phyloP scores from a whole-genome alignment of 768 basidiomycete species.

The Leucosporidium scottii region DNA sequence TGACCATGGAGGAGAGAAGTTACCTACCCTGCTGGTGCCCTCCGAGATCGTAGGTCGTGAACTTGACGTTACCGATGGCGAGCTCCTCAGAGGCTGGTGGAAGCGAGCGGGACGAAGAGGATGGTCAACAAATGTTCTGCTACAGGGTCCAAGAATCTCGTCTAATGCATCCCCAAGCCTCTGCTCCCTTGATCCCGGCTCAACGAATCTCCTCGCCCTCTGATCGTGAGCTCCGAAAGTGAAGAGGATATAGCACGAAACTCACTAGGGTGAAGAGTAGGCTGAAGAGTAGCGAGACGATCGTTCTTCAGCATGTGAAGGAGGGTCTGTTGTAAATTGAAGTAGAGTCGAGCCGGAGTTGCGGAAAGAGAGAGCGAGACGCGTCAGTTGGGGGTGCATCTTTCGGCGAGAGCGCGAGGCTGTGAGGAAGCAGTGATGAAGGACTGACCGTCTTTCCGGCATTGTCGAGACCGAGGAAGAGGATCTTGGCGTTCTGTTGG shows the following conservation, averaged over 20 bases:
- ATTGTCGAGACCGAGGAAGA: constrained; percentile 98
- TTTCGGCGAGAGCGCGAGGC: neutral
- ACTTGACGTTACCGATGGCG: constrained; percentile 97
- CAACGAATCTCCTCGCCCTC: too few species aligned
- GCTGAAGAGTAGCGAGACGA: constrained; percentile 91
- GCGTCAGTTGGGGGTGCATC: neutral
- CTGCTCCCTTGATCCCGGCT: too few species aligned
- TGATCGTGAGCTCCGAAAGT: neutral
- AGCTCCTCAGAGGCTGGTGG: constrained; percentile 91
- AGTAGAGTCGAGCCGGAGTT: too few species aligned
- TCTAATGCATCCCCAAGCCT: too few species aligned
- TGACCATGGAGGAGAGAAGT: neutral
- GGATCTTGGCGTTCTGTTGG: constrained; percentile 88
- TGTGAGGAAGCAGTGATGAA: neutral
- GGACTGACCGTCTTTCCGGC: constrained; percentile 92
- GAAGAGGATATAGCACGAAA: constrained; percentile 6
- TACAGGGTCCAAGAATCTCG: too few species aligned
- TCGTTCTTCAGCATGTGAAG: constrained; percentile 99
- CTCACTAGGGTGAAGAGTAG: constrained; percentile 94
- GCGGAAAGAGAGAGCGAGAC: neutral
- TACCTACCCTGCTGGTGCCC: constrained; percentile 84
- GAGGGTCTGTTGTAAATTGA: constrained; percentile 79
- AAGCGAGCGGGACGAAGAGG: constrained; percentile 20
- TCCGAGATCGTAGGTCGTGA: constrained; percentile 96
- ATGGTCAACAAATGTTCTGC: neutral